phyloP scores from a whole-genome alignment of 148 eudicot species.

The Chenopodium suecicum region DNA sequence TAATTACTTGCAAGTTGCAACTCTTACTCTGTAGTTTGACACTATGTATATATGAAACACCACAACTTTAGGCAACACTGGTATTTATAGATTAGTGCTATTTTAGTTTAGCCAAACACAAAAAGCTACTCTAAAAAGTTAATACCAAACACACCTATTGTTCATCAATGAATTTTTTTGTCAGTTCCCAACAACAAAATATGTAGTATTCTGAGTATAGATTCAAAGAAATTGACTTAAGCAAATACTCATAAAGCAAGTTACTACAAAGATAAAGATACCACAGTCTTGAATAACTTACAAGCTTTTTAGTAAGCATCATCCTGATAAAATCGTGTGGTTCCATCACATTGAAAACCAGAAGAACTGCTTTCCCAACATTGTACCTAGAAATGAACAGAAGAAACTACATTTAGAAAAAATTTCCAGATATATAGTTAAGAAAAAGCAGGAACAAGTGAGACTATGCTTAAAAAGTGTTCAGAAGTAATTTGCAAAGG shows the following conservation, averaged over 20 bases:
- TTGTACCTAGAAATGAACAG: not conserved
- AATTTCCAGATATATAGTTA: not conserved
- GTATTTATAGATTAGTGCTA: too few relatives aligned
- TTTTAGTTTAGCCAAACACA: too few relatives aligned
- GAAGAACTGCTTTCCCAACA: not conserved
- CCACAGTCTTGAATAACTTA: not conserved
- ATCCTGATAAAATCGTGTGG: not conserved
- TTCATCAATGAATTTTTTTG: too few relatives aligned
- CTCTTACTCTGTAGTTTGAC: too few relatives aligned
- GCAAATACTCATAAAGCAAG: not conserved
- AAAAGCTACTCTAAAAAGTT: too few relatives aligned
- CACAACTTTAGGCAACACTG: too few relatives aligned
- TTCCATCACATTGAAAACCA: not conserved
- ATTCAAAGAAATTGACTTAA: not conserved
- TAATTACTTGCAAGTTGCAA: too few relatives aligned
- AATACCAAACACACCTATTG: too few relatives aligned
- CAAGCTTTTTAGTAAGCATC: conserved; percentile 6
- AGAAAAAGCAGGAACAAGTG: not conserved
- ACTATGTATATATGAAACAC: too few relatives aligned
- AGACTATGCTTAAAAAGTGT: not conserved
- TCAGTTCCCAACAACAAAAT: too few relatives aligned
- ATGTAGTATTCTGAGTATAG: too few relatives aligned
- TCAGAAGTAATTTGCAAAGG: not conserved
- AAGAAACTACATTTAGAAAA: not conserved
- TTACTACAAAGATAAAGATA: not conserved